Evolutionary conservation across 768 basidiomycete genomes (phyloP), one percentile per base, ranked within the genome.

Genomic region (Suillus fuscotomentosus): DNA sequence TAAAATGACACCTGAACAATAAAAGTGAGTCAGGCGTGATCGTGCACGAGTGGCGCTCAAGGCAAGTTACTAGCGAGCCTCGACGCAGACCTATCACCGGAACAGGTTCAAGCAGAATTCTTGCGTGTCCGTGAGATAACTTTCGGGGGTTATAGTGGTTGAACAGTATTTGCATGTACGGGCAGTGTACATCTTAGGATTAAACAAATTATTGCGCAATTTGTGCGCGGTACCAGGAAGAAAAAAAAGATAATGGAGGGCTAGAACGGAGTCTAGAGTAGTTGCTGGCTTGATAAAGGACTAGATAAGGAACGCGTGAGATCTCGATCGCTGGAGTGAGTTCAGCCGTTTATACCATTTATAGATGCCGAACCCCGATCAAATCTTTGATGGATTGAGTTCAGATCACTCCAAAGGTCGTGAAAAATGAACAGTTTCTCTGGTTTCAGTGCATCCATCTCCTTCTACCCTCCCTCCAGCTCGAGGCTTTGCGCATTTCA

Each of bases 281-380:
- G 3, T 2, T 42, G 42, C 14, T 38, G 13, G 36, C 36, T 36
- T n/a, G 54, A 55, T 56, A 56, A 38, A 22, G 54, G 54, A 55
- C 34, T 38, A 17, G 68, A 70, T 70, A 67, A 72, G 69, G 56
- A 63, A 72, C 69, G 5, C 47, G 61, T 60, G 62, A 61, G 67
- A 72, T 72, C 69, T 66, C 60, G 61, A 53, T 54, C 17, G 39
- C 69, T 48, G 47, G 48, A 63, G 41, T 62, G 62, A 67, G 66
- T 70, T 67, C 66, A 62, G 68, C 72, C n/a, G 43, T 36, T n/a
- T 60, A 36, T 22, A 36, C 57, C 31, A 45, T 11, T 70, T 61
- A 20, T 3, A 56, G 55, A 62, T 55, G 34, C 24, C 34, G 55
- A 62, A 62, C 0, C 36, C 22, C 50, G 61, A 61, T 48, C 61